Base-by-base conservation (phyloP, 2,329 filamentous ascomycete genomes). In the Aspergillus fructus region DNA sequence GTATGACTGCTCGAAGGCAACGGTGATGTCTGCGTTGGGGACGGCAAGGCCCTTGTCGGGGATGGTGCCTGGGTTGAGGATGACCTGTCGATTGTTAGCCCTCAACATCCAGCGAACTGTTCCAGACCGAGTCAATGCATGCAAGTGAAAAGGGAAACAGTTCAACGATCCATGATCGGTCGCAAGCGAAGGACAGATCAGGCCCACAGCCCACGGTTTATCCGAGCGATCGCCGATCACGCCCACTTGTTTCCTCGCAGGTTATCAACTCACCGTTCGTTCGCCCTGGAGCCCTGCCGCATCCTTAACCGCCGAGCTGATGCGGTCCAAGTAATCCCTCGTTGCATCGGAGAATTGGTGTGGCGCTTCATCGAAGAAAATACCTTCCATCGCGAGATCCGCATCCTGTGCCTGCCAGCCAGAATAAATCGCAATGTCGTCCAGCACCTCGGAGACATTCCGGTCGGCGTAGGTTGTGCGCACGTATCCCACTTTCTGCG, bases 401-500 rank as follows among this genome's bases (percentile, higher is more conserved):
- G 66, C 46, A 11, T 59, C 58, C 12, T 64, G 62, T 1, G 64
- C 60, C 4, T 62, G 30, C 75, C 76, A 79, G n/a, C 61, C 60
- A 1, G 73, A 68, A 59, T 78, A 79, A 8, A 56, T 67, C 21
- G 62, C 65, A 33, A 79, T 66, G 15, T 79, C 72, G 3, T 63
- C 57, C 23, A 71, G 59, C 15, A 79, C 71, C 3, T 64, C 65
- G 3, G 65, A 50, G n/a, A 71, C 57, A 47, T 68, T 61, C 17
- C 72, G 61, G 2, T 59, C 60, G 2, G 66, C 74, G 55, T 76
- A 76, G 5, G 58, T 55, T 1, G 74, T 77, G 5, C 69, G 69
- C 12, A 79, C 72, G 55, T 79, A 79, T 12, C 77, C 77, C n/a
- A 79, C 60, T 2, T 72, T 67, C 0, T 67, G 63, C 15, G 76